Evolutionary conservation across 192 early-diverging fungal species (phyloP), one percentile per base, ranked within the genome.

Genomic region (Diversispora epigaea): DNA sequence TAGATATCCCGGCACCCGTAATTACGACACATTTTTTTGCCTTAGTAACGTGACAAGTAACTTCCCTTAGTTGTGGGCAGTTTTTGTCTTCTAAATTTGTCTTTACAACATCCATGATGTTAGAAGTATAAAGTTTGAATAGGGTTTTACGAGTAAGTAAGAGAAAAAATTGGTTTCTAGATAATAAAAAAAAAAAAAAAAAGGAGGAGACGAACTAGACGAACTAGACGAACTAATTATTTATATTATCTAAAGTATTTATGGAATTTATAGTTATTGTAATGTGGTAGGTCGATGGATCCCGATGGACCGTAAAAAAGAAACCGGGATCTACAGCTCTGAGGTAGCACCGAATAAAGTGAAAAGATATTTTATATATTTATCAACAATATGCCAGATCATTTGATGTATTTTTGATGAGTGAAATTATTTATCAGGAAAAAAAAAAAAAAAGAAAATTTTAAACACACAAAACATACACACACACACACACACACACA

Each of bases 1-100:
- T 92, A 39, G 93, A 95, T 62, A 96, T 94, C 43, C 95, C 95
- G n/a, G 95, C 95, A 64, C 95, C 95, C 11, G 91, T 92, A 40
- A 95, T 89, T 50, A 93, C 85, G 25, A 94, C 61, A 32, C 80
- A 80, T 45, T 86, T 79, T 78, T 86, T 90, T 46, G 85, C 81
- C 4, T 39, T 46, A 54, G 15, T 50, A 39, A 70, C 68, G 21
- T 25, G 45, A 25, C 45, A 6, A 39, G 52, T 49, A 14, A 55
- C 50, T 22, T 70, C 68, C 12, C 12, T 12, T 22, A 70, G 61
- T 43, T 39, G 25, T 21, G 61, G 61, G 10, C 41, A 15, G 25
- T 15, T 54, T 55, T 5, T 39, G 14, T 70, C 68, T 4, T 25
- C 19, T 15, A 65, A 41, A 44, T 65, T 41, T 44, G 43, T 43